A percentile compares a stretch with the other conserved stretches of the same genome.
phyloP scores from a whole-genome alignment of 2,329 filamentous ascomycete genomes.

The Fusarium piperis region DNA sequence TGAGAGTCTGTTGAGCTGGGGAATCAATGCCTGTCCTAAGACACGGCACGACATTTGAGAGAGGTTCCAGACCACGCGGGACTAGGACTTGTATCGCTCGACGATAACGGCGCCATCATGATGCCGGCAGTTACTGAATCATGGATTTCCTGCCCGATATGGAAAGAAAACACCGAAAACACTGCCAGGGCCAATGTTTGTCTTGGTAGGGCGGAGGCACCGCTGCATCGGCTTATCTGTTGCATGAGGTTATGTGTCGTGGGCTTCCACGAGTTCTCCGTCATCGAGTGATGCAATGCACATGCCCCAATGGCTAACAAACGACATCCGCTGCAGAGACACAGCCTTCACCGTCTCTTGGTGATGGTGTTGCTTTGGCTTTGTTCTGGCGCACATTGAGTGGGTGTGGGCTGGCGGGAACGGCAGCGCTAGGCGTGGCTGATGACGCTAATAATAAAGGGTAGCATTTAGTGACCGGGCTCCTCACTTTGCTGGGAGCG shows the following conservation, averaged over 20 bases:
- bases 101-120: slow-evolving; percentile 18
- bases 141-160: background rate
- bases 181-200: background rate
- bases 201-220: slow-evolving; percentile 1
- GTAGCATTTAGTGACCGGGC: slow-evolving; percentile 31
- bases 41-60: background rate
- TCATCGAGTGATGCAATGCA: background rate
- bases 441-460: slow-evolving; percentile 40
- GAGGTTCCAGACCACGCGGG: slow-evolving; percentile 24
- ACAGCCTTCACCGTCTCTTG: slow-evolving; percentile 37
- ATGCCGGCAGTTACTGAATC: slow-evolving; percentile 27
- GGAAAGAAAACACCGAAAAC: background rate
- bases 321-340: slow-evolving; percentile 5
- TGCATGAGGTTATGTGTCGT: background rate
- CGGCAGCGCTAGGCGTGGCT: slow-evolving; percentile 42
- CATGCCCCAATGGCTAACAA: background rate
- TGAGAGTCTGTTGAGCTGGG: background rate
- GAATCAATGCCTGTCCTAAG: background rate
- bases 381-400: background rate
- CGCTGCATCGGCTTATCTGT: background rate
- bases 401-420: slow-evolving; percentile 40
- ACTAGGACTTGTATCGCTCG: slow-evolving; percentile 8
- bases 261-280: background rate
- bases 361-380: slow-evolving; percentile 9
- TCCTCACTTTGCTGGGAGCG: slow-evolving; percentile 25